A percentile compares a stretch with the other conserved stretches of the same genome.
These are phyloP conservation scores for Bretziella fagacearum DNA, from an alignment of 2,329 filamentous ascomycete genomes.

Conservation along the genomic window DNA sequence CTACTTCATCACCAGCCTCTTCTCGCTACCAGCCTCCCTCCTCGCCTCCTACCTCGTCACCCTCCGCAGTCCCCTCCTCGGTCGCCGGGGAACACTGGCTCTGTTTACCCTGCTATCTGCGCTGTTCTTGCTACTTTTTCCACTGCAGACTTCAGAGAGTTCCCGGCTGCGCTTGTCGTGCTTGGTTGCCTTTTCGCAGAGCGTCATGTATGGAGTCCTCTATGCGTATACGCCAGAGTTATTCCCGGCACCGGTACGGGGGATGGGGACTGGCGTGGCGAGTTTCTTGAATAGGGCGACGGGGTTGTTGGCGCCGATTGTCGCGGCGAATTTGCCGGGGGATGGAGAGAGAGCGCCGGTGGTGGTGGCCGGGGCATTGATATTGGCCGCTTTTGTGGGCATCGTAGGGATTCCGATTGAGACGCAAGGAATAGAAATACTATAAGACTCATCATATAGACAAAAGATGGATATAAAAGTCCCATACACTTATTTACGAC, in stretches of 20 bases:
- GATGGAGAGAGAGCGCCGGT: slow-evolving; percentile 41
- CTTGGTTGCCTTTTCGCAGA: slow-evolving; percentile 54
- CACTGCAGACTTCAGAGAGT: slow-evolving; percentile 38
- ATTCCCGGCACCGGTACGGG: slow-evolving; percentile 54
- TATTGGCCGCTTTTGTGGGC: slow-evolving; percentile 40
- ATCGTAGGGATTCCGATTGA: slow-evolving; percentile 45
- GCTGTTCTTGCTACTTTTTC: slow-evolving; percentile 52
- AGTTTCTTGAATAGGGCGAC: slow-evolving; percentile 53
- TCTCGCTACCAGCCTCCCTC: slow-evolving; percentile 61
- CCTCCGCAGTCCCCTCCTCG: slow-evolving; percentile 41
- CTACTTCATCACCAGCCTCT: slow-evolving; percentile 63
- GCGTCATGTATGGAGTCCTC: slow-evolving; percentile 61
- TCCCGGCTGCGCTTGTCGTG: slow-evolving; percentile 45
- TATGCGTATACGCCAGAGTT: slow-evolving; percentile 66
- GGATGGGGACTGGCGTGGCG: slow-evolving; percentile 54
- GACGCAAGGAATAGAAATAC: too few relatives aligned
- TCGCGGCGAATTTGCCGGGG: slow-evolving; percentile 44
- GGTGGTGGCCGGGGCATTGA: slow-evolving; percentile 38
- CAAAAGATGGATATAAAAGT: too few relatives aligned
- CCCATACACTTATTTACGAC: too few relatives aligned
- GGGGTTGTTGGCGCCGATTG: slow-evolving; percentile 50
- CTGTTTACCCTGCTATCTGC: slow-evolving; percentile 50
- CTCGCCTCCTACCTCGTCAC: slow-evolving; percentile 58
- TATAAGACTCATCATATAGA: too few relatives aligned
- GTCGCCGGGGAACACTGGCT: slow-evolving; percentile 57